Evolutionary conservation across 2,329 filamentous ascomycete species (phyloP).

Genomic region (Ceratocystis destructans): DNA sequence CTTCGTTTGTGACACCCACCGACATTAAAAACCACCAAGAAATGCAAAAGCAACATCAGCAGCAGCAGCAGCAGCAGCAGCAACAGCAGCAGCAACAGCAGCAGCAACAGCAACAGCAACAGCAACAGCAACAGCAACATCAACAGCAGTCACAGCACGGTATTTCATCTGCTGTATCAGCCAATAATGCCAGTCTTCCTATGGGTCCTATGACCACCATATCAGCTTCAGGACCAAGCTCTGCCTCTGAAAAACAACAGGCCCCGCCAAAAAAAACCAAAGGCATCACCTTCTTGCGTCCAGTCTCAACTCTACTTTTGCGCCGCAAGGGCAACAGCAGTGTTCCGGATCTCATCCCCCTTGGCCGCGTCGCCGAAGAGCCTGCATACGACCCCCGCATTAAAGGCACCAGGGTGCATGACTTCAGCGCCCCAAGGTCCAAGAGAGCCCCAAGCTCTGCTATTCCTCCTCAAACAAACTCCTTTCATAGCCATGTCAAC

Average conservation of each 20-base stretch:
- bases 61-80: constrained; percentile 19
- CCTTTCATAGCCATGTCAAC: background rate
- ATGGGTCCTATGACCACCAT: constrained; percentile 3
- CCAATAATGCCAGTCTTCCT: background rate
- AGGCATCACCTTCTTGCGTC: constrained; percentile 43
- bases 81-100: constrained; percentile 18
- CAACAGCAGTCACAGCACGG: constrained; percentile 12
- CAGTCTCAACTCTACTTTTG: constrained; percentile 45
- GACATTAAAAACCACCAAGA: constrained; percentile 30
- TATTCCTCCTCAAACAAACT: constrained; percentile 11
- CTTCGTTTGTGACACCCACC: constrained; percentile 38
- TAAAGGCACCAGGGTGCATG: constrained; percentile 49
- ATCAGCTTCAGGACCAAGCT: constrained; percentile 24
- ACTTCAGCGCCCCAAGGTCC: constrained; percentile 48
- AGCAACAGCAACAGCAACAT: constrained; percentile 16
- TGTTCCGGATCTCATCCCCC: constrained; percentile 30
- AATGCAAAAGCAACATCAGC: constrained; percentile 20
- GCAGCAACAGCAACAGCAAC: background rate
- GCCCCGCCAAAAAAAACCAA: constrained; percentile 35
- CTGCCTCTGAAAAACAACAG: constrained; percentile 27
- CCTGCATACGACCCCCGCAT: constrained; percentile 49
- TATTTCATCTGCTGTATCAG: background rate
- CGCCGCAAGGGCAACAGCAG: constrained; percentile 42
- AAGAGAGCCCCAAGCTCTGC: constrained; percentile 21
- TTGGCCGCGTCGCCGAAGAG: constrained; percentile 31